Base-by-base conservation (phyloP, 2,329 filamentous ascomycete genomes). In the Aureobasidium uvarum region DNA sequence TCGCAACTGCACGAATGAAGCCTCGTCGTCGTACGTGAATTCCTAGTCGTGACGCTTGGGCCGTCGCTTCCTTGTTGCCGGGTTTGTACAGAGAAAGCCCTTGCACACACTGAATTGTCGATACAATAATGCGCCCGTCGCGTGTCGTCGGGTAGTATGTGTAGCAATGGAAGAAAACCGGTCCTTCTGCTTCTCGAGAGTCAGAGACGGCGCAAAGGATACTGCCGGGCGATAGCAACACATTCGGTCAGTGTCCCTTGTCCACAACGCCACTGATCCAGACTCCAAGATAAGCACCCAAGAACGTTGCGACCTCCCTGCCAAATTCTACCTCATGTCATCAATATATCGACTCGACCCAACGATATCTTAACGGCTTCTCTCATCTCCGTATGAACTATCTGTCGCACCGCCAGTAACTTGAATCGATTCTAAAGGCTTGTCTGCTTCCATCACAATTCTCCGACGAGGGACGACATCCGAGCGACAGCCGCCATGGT, bases 241-340 rank as follows among this genome's bases (percentile, higher is more conserved):
- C 58, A 50, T 62, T 41, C 41, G 31, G 16, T 43, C 43, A 39
- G 11, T 28, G 38, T 45, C 13, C 11, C 31, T 20, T 23, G 28
- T 20, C 33, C 45, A 50, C 39, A 62, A 50, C 58, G 58, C 58
- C 58, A 62, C 58, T 50, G 58, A 50, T 33, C 58, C 58, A 39
- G 45, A 50, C 43, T 60, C 46, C 13, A 20, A 45, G 58, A 62
- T 62, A 62, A 62, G 56, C 58, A 62, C 5, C 31, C 33, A 23
- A 6, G 28, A 25, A 45, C 55, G 39, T 59, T 45, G 20, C n/a
- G 20, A 48, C 16, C 39, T n/a, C 25, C 20, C 16, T 46, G 43
- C 58, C 33, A 13, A 13, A 36, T 36, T 36, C 11, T 13, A 20
- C 16, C 1, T 10, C 48, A 31, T 14, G 31, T 50, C 58, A 39